A percentile compares a stretch with the other conserved stretches of the same genome.
phyloP scores from a whole-genome alignment of 2,329 filamentous ascomycete genomes.

The Reticulascus tulasneorum region DNA sequence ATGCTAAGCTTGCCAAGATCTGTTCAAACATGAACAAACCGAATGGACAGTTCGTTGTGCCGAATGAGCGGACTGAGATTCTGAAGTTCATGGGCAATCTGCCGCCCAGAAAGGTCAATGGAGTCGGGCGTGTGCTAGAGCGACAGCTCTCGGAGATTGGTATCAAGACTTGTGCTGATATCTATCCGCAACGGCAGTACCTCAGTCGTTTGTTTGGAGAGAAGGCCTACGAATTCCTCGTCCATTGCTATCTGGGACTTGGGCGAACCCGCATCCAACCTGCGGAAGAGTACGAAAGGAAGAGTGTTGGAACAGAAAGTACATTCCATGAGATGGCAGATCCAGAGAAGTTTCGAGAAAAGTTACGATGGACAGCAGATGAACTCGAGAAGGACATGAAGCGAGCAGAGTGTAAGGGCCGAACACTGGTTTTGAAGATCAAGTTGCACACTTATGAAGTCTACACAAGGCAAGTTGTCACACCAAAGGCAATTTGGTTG shows the following conservation, averaged over 20 bases:
- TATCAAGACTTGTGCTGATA: conserved; percentile 82
- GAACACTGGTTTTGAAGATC: conserved; percentile 87
- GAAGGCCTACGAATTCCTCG: conserved; percentile 83
- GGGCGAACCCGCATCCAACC: conserved; percentile 83
- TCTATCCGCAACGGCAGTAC: conserved; percentile 71
- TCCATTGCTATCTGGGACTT: conserved; percentile 79
- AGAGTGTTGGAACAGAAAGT: conserved; percentile 89
- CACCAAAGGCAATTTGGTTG: conserved; percentile 65
- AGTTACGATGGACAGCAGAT: conserved; percentile 75
- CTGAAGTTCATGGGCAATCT: conserved; percentile 82
- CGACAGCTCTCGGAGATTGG: conserved; percentile 85
- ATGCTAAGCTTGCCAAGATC: conserved; percentile 91
- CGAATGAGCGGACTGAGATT: conserved; percentile 68
- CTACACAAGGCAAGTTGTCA: conserved; percentile 73
- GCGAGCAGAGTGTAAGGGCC: conserved; percentile 76
- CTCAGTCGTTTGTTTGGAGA: conserved; percentile 80
- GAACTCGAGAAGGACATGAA: conserved; percentile 84
- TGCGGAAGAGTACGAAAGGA: conserved; percentile 84
- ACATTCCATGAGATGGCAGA: conserved; percentile 81
- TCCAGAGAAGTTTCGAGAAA: conserved; percentile 64
- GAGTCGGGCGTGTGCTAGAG: conserved; percentile 90
- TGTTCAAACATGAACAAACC: conserved; percentile 95
- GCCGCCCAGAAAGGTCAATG: conserved; percentile 87
- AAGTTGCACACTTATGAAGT: conserved; percentile 95
- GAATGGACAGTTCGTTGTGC: conserved; percentile 81